Base-by-base conservation (phyloP, 257 asterid genomes). In the Solanum pennellii region DNA sequence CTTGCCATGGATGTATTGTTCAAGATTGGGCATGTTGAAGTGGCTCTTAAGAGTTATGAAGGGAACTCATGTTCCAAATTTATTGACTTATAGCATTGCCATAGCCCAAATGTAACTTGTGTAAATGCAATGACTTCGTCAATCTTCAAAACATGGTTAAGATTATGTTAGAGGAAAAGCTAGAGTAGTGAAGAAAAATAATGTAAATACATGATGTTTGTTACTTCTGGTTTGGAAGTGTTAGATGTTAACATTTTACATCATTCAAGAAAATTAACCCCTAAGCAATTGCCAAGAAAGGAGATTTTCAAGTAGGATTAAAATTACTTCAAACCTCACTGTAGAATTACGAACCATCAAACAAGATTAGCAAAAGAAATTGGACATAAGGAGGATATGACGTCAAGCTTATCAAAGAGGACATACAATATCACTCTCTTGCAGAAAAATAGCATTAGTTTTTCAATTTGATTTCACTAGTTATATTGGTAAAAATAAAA, bases 1-100 rank as follows among this genome's bases (percentile, higher is more conserved):
- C 90, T 94, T 80, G 83, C 89, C n/a, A 88, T 95, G 92, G 98
- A 95, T 86, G 95, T 91, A 27, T 31, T 92, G 44, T 92, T 94
- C 90, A 94, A 92, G 90, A 85, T 90, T 87, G 92, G 88, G 86
- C 87, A 41, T 31, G 94, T 90, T 37, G 91, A 88, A 69, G 87
- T 71, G n/a, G 98, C 94, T 75, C 91, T 95, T 35, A 87, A 87
- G 68, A 88, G 89, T 92, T 88, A 87, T 93, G 39, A 88, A 89
- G 82, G 93, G 91, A 88, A 93, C 89, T 2, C 82, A 60, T 83
- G 45, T 86, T 45, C 96, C 97, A 3, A 95, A 93, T 90, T 95
- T 95, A 91, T 91, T 94, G 88, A 89, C 94, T 52, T 93, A 91
- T 82, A 95, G 89, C 87, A 95, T 92, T 87, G 95, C 1, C 62